Evolutionary conservation across 768 basidiomycete species (phyloP), one percentile per base, ranked within the genome.

Genomic region (Mrakia blollopis): DNA sequence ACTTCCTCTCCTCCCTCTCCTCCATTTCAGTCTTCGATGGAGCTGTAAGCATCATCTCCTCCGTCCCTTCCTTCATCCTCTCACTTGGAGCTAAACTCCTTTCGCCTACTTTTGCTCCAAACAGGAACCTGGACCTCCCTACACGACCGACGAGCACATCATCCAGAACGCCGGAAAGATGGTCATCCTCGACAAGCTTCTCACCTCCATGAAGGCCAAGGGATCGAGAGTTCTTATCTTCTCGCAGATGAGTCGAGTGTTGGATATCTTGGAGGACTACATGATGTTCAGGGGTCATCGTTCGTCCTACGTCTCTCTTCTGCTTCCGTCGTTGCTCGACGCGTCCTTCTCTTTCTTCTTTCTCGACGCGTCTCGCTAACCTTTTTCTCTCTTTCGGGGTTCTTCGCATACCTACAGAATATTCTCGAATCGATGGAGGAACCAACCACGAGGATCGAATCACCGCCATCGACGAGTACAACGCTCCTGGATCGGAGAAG

Each of bases 191-290:
- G 95, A 99, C 86, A 98, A 94, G 83, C 87, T 99, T 0, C 88
- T 98, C 28, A 86, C 86, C 75, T 89, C 87, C 47, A 91, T 98
- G 92, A 93, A 92, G 81, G 89, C 85, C 32, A 94, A 94, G 83
- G 95, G 94, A n/a, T 96, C 93, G 3, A 89, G 96, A 11, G 92
- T 94, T 4, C 88, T 98, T 80, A 97, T 99, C 78, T 99, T 99
- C 86, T 96, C 93, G 80, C 97, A 98, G 84, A 98, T 99, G 97
- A 95, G 93, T 84, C 91, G 97, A n/a, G 92, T 98, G 76, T 87
- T 98, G 69, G 97, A 99, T 83, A 98, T 99, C 77, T 84, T 99
- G 63, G 96, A 98, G 82, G 96, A 98, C 82, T 98, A 95, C 83
- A 98, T 94, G 83, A 86, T 96, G 78, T 99, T 98, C 86, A 86